Conservation (phyloP, 352 stramenopile genomes). For the Pythium insidiosum region DNA sequence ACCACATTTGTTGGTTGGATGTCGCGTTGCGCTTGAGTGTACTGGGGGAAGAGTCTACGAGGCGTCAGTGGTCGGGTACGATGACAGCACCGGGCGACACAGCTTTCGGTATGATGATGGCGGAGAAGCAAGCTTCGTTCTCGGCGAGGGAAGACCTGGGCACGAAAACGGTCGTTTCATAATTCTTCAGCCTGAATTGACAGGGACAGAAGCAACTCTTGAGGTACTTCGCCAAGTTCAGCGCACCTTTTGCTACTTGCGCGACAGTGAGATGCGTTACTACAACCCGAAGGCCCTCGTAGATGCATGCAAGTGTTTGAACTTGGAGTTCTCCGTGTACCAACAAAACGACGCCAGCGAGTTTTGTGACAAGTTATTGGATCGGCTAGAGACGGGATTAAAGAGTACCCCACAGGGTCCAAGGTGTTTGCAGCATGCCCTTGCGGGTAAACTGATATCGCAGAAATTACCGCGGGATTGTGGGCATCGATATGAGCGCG, state of each 20-base stretch:
- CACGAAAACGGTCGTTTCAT: slow-evolving; percentile 95
- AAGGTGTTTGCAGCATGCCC: slow-evolving; percentile 60
- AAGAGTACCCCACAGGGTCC: slow-evolving; percentile 86
- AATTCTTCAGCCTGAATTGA: slow-evolving; percentile 73
- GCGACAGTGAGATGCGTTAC: slow-evolving; percentile 81
- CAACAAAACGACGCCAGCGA: slow-evolving; percentile 99
- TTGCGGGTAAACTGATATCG: slow-evolving; percentile 80
- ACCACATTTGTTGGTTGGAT: slow-evolving; percentile 60
- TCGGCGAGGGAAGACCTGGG: slow-evolving; percentile 89
- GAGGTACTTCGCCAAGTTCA: slow-evolving; percentile 86
- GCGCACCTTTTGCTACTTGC: slow-evolving; percentile 85
- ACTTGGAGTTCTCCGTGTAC: slow-evolving; percentile 94
- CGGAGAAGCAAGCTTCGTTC: slow-evolving; percentile 80
- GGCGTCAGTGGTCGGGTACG: slow-evolving; percentile 86
- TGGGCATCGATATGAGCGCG: slow-evolving; percentile 90
- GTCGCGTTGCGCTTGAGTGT: slow-evolving; percentile 89
- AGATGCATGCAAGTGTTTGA: slow-evolving; percentile 83
- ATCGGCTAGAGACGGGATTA: slow-evolving; percentile 95
- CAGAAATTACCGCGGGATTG: slow-evolving; percentile 89
- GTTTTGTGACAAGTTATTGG: slow-evolving; percentile 98
- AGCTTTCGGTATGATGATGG: slow-evolving; percentile 85
- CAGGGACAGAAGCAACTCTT: slow-evolving; percentile 71
- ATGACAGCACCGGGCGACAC: slow-evolving; percentile 69
- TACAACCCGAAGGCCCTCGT: slow-evolving; percentile 86
- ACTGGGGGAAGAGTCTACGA: slow-evolving; percentile 91